Percentiles rank a stretch among this genome's conserved stretches.
These are phyloP conservation scores for Perkinsus olseni DNA, from an alignment of 169 alveolate genomes.

Conservation along the genomic window DNA sequence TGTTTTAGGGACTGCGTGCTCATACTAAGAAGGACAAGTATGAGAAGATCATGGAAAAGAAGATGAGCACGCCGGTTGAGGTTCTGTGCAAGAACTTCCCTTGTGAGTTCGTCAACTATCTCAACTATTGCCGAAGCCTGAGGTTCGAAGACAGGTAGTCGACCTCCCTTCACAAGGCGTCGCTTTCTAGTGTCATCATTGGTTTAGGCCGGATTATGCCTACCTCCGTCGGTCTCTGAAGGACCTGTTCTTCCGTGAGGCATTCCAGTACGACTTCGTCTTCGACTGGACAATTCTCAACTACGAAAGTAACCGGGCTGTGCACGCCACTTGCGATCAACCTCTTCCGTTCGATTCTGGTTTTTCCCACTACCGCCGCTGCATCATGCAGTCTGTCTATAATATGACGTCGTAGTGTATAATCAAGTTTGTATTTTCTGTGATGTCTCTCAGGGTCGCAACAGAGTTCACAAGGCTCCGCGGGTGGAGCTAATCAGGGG, in stretches of 20 bases:
- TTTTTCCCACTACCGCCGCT: no score
- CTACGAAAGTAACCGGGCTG: constrained; percentile 1
- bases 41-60: constrained; percentile 96
- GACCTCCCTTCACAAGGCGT: neutral
- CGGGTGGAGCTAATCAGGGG: neutral
- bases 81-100: constrained; percentile 85
- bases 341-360: no score
- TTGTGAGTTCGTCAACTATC: constrained; percentile 66
- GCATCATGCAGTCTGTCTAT: no score
- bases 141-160: constrained; percentile 76
- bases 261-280: constrained; percentile 84
- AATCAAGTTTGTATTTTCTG: no score
- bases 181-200: neutral
- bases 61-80: constrained; percentile 92
- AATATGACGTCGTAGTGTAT: no score
- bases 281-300: constrained; percentile 87
- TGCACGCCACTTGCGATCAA: no score
- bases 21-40: constrained; percentile 90
- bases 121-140: constrained; percentile 85
- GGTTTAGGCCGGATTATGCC: constrained; percentile 80
- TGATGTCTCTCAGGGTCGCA: neutral
- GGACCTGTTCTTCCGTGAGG: constrained; percentile 84
- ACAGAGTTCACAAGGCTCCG: neutral
- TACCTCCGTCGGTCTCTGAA: constrained; percentile 86
- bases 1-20: constrained; percentile 72